Evolutionary conservation across 257 asterid genomes (phyloP), one percentile per base, ranked within the genome.

Genomic region (Lithospermum erythrorhizon): DNA sequence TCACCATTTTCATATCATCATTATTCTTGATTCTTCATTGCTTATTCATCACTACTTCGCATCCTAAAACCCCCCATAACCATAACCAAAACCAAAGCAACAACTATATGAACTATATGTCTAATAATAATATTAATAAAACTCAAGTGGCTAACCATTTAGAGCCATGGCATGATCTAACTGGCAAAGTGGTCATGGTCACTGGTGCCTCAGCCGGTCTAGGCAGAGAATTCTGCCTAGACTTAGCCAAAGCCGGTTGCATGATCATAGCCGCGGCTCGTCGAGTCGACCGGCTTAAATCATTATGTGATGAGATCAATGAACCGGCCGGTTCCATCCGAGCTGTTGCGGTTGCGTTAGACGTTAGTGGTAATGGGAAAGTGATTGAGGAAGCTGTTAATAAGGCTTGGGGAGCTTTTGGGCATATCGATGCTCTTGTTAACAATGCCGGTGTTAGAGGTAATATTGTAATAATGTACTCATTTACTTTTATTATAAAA

Each of bases 401-500:
- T 54, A 77, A 61, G 63, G 88, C 86, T 54, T 81, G 91, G 88
- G 72, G 65, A 32, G 80, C 78, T 2, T 83, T 78, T 57, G 90
- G 87, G 2, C 59, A 53, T 25, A 81, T 83, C 41, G 79, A 80
- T 59, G 81, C 59, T 53, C 66, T 83, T 69, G 64, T 83, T 61
- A 83, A 83, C 57, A 83, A 83, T 7, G 87, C 87, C 20, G 87
- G 83, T 21, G 5, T 82, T 54, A 72, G 85, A 79, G 88, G 85
- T 79, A 23, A 37, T 11, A 32, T 16, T 7, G 13, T n/a, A n/a
- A n/a, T n/a, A n/a, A n/a, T n/a, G n/a, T n/a, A n/a, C n/a, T n/a
- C n/a, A n/a, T n/a, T n/a, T n/a, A n/a, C n/a, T n/a, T n/a, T n/a
- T n/a, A n/a, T n/a, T n/a, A n/a, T n/a, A n/a, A n/a, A n/a, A n/a